Evolutionary conservation across 345 rosid species (phyloP).

Genomic region (Brassica carinata): DNA sequence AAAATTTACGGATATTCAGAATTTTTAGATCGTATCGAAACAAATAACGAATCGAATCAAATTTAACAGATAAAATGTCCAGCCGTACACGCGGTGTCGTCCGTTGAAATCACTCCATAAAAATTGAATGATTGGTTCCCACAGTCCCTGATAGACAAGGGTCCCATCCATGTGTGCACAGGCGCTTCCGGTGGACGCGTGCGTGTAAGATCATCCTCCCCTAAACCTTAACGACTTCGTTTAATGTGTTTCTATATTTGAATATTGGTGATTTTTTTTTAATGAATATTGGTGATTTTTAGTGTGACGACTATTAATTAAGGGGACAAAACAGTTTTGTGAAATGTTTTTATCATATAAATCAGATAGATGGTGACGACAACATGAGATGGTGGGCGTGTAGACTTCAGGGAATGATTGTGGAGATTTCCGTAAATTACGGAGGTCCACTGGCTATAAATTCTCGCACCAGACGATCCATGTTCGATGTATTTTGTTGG

Average conservation of each 20-base stretch:
- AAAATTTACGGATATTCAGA: too few species aligned
- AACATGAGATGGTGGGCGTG: conserved; percentile 36
- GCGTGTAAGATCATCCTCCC: conserved; percentile 19
- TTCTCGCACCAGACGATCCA: conserved; percentile 22
- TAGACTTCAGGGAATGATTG: conserved; percentile 36
- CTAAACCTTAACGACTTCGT: conserved; percentile 9
- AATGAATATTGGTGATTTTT: not conserved
- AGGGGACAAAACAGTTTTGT: not conserved
- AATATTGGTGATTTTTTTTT: too few species aligned
- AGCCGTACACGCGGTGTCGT: not conserved
- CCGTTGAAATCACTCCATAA: conserved; percentile 6
- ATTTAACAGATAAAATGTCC: too few species aligned
- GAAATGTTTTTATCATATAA: not conserved
- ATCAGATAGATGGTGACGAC: conserved; percentile 21
- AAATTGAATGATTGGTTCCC: conserved; percentile 1
- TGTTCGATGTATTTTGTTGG: conserved; percentile 38
- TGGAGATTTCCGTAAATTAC: conserved; percentile 37
- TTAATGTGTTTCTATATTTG: not conserved
- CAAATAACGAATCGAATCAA: too few species aligned
- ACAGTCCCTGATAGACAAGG: not conserved
- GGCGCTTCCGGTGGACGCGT: conserved; percentile 37
- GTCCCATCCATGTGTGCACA: conserved; percentile 37
- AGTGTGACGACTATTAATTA: not conserved
- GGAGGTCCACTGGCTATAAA: conserved; percentile 30
- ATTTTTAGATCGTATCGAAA: too few species aligned